Conservation (phyloP, 2,329 filamentous ascomycete genomes). For the Beauveria sp. region DNA sequence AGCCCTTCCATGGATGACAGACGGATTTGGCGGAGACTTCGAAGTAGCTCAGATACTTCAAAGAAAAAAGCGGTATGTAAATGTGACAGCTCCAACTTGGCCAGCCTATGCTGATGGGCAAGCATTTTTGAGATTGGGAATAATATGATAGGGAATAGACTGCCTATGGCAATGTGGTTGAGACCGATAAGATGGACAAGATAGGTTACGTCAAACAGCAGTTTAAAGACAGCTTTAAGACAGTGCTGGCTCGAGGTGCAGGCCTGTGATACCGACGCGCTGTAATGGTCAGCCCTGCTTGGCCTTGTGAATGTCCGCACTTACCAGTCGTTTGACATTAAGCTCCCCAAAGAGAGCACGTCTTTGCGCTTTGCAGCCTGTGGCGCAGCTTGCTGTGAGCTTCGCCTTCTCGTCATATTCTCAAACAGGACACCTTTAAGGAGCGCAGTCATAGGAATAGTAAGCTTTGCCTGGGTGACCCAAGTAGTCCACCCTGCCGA, state of each 20-base stretch:
- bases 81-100: neutral
- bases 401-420: neutral
- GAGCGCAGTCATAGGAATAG: neutral
- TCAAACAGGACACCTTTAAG: conserved; percentile 11
- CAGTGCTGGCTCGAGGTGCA: conserved; percentile 5
- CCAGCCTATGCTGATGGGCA: neutral
- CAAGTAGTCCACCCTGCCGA: conserved; percentile 4
- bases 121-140: conserved; percentile 9
- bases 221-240: conserved; percentile 3
- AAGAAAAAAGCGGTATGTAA: conserved; percentile 1
- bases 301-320: neutral
- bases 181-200: conserved; percentile 7
- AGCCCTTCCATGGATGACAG: conserved; percentile 10
- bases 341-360: neutral
- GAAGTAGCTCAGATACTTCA: conserved; percentile 7
- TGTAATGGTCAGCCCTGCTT: neutral
- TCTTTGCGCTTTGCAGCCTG: neutral
- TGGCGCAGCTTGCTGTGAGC: neutral
- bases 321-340: conserved; percentile 6
- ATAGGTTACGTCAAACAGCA: conserved; percentile 10
- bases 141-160: neutral
- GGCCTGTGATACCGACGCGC: neutral
- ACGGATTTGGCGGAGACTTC: conserved; percentile 11
- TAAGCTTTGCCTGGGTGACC: neutral
- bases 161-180: conserved; percentile 8